A percentile compares a stretch with the other conserved stretches of the same genome.
Conservation (phyloP, 805 yeast genomes). For the Teunomyces panamensis region DNA sequence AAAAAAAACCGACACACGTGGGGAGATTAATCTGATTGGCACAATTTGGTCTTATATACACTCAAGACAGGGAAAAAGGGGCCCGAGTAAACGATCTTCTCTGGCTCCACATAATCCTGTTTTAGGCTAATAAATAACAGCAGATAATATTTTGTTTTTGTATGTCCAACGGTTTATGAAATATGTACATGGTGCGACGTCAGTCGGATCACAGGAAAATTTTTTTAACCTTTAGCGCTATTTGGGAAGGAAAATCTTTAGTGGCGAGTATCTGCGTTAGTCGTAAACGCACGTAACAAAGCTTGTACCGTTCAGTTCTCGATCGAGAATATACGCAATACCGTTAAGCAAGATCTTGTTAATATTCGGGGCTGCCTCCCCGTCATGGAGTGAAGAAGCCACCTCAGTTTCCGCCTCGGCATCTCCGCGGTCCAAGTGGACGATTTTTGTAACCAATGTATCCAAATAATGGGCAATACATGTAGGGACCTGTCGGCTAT, state of each 20-base stretch:
- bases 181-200: not conserved
- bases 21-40: too few species aligned
- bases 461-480: conserved; percentile 36
- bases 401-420: conserved; percentile 34
- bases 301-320: conserved; percentile 40
- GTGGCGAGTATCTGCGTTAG: not conserved
- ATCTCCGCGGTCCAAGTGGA: conserved; percentile 37
- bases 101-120: not conserved
- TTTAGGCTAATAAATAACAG: not conserved
- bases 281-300: conserved; percentile 29
- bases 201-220: not conserved
- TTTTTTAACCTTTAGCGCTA: too few species aligned
- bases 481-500: conserved; percentile 14
- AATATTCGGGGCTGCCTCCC: conserved; percentile 27
- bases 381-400: conserved; percentile 28
- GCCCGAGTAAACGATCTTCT: not conserved
- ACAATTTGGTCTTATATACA: too few species aligned
- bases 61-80: not conserved
- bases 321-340: conserved; percentile 30
- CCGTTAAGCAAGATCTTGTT: conserved; percentile 30
- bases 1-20: too few species aligned
- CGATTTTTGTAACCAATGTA: conserved; percentile 28
- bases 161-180: not conserved
- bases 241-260: too few species aligned
- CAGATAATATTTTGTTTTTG: too few species aligned